Evolutionary conservation across 2,329 filamentous ascomycete species (phyloP).

Genomic region (Colletotrichum euphorbiae): DNA sequence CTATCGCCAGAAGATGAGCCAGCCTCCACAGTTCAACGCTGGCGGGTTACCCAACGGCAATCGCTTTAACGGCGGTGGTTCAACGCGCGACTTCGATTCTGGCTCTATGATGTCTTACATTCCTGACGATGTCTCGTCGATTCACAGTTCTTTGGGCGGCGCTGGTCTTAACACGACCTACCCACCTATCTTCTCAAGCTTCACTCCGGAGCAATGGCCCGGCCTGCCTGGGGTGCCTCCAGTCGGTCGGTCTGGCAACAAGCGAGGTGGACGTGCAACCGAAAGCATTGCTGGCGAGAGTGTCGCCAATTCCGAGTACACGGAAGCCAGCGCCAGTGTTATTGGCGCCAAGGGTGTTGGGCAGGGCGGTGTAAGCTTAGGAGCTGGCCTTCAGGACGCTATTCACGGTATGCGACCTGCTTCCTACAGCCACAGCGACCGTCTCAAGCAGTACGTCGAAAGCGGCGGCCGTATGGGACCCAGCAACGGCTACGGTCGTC

Average conservation of each 20-base stretch:
- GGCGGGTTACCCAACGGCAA: conserved; percentile 48
- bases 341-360: conserved; percentile 80
- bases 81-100: conserved; percentile 72
- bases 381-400: conserved; percentile 79
- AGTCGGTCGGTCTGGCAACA: conserved; percentile 72
- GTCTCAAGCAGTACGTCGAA: conserved; percentile 94
- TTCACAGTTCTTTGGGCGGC: conserved; percentile 92
- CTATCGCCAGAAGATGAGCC: conserved; percentile 85
- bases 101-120: conserved; percentile 96
- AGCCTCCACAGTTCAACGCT: conserved; percentile 77
- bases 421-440: conserved; percentile 83
- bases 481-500: conserved; percentile 69
- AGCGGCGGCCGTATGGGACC: conserved; percentile 77
- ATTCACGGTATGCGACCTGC: conserved; percentile 73
- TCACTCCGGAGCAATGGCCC: conserved; percentile 90
- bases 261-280: conserved; percentile 73
- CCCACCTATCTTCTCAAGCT: conserved; percentile 95
- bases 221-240: conserved; percentile 74
- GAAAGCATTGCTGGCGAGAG: conserved; percentile 92
- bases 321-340: conserved; percentile 83
- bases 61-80: conserved; percentile 43
- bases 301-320: conserved; percentile 89
- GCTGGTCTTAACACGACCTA: conserved; percentile 85
- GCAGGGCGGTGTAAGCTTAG: conserved; percentile 89
- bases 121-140: conserved; percentile 94